Evolutionary conservation across 2,329 filamentous ascomycete genomes (phyloP).

Genomic region (Aspergillus ruber): DNA sequence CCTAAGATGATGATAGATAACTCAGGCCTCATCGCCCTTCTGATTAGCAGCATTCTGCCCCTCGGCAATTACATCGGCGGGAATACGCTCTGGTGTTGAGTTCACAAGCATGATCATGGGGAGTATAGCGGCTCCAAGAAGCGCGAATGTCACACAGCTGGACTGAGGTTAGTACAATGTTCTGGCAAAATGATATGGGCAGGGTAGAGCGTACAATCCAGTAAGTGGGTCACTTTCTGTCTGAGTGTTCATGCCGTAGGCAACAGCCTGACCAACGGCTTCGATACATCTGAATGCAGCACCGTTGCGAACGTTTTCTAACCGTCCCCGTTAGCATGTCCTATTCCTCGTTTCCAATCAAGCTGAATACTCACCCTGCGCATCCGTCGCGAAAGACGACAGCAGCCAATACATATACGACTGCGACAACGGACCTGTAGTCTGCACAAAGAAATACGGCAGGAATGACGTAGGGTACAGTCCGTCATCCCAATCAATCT

Average conservation of each 20-base stretch:
- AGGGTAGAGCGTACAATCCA: slow-evolving; percentile 30
- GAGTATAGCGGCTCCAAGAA: slow-evolving; percentile 29
- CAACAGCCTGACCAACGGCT: slow-evolving; percentile 36
- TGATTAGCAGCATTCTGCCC: slow-evolving; percentile 15
- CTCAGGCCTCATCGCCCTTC: background rate
- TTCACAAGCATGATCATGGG: slow-evolving; percentile 38
- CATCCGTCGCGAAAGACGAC: slow-evolving; percentile 39
- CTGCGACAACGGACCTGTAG: slow-evolving; percentile 38
- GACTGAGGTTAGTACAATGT: too few species aligned
- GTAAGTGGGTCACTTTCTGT: slow-evolving; percentile 31
- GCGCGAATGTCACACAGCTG: slow-evolving; percentile 33
- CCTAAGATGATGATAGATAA: background rate
- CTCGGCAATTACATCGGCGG: slow-evolving; percentile 34
- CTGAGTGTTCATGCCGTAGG: slow-evolving; percentile 39
- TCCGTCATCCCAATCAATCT: slow-evolving; percentile 43
- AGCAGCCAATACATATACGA: slow-evolving; percentile 43
- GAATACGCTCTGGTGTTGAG: slow-evolving; percentile 34
- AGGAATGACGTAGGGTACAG: slow-evolving; percentile 40
- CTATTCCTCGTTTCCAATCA: background rate
- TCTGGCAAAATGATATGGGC: background rate
- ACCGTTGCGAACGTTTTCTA: slow-evolving; percentile 39
- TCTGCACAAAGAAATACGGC: slow-evolving; percentile 46
- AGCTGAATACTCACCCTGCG: slow-evolving; percentile 24
- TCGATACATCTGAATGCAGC: slow-evolving; percentile 38
- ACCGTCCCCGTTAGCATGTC: background rate